Conservation (phyloP, 2,329 filamentous ascomycete genomes). For the Tetracladium maxilliforme region DNA sequence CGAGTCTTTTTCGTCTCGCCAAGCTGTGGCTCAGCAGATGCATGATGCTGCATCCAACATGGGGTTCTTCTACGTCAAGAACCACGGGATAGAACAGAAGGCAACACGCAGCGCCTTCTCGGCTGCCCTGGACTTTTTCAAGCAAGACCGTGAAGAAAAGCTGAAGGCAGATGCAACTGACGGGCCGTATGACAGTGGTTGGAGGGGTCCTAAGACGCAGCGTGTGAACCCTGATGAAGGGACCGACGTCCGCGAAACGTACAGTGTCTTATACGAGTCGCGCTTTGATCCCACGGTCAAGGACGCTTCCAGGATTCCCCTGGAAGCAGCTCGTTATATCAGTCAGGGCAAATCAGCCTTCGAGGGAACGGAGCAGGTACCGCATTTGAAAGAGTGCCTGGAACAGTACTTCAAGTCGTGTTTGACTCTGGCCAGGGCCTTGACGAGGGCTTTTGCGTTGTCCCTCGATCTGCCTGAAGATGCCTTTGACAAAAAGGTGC, state of each 20-base stretch:
- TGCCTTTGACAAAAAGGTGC: constrained; percentile 37
- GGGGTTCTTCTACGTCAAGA: constrained; percentile 31
- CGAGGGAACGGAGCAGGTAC: constrained; percentile 30
- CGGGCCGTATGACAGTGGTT: no score
- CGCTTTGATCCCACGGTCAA: constrained; percentile 29
- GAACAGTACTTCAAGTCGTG: constrained; percentile 31
- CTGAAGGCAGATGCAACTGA: constrained; percentile 6
- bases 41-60: constrained; percentile 23
- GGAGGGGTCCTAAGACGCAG: neutral
- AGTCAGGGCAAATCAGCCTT: constrained; percentile 35
- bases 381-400: constrained; percentile 29
- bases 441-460: constrained; percentile 38
- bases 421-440: constrained; percentile 30
- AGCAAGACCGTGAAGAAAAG: constrained; percentile 14
- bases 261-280: constrained; percentile 39
- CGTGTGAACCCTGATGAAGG: neutral
- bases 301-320: constrained; percentile 23
- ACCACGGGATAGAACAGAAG: constrained; percentile 22
- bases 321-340: constrained; percentile 24
- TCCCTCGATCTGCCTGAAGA: constrained; percentile 35
- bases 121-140: constrained; percentile 13
- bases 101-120: constrained; percentile 11
- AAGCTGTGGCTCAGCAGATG: constrained; percentile 20
- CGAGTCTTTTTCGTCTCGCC: constrained; percentile 16
- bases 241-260: constrained; percentile 1